A percentile compares a stretch with the other conserved stretches of the same genome.
Conservation (phyloP, 2,329 filamentous ascomycete species). For the Thermothelomyces thermophilus region DNA sequence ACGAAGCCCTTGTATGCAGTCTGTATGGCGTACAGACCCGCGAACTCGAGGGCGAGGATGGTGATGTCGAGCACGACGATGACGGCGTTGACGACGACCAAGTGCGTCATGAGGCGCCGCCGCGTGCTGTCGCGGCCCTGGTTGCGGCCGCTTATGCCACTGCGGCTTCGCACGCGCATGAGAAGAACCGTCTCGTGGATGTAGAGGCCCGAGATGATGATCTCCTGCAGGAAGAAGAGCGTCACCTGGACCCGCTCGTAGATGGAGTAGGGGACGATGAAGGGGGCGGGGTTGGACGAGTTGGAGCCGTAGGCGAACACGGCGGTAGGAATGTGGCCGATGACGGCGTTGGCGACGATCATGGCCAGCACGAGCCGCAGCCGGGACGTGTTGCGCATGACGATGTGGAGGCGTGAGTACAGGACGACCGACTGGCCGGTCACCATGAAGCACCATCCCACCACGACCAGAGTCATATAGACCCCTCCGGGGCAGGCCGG, state of each 20-base stretch:
- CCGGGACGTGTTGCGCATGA: conserved; percentile 43
- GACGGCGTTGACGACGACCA: conserved; percentile 40
- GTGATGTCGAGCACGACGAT: conserved; percentile 34
- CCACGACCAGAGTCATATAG: conserved; percentile 35
- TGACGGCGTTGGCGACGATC: conserved; percentile 49
- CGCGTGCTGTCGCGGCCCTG: conserved; percentile 28
- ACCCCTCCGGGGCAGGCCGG: not conserved
- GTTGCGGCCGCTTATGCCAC: too few species aligned
- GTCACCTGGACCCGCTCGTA: conserved; percentile 52
- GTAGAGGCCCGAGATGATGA: conserved; percentile 47
- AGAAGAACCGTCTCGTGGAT: conserved; percentile 47
- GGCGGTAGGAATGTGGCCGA: conserved; percentile 48
- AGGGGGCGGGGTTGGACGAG: conserved; percentile 29
- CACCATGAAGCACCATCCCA: conserved; percentile 53
- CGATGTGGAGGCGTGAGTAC: conserved; percentile 56
- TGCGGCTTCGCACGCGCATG: conserved; percentile 38
- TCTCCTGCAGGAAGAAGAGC: conserved; percentile 50
- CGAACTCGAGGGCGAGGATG: conserved; percentile 28
- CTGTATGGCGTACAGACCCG: conserved; percentile 9
- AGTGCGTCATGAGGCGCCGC: conserved; percentile 42
- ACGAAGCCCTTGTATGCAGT: conserved; percentile 18
- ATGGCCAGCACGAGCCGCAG: conserved; percentile 47
- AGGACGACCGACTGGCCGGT: conserved; percentile 56
- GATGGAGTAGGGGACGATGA: conserved; percentile 36
- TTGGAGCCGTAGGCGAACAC: conserved; percentile 50